Evolutionary conservation across 768 basidiomycete species (phyloP), one percentile per base, ranked within the genome.

Genomic region (Paxillus rubicundulus): DNA sequence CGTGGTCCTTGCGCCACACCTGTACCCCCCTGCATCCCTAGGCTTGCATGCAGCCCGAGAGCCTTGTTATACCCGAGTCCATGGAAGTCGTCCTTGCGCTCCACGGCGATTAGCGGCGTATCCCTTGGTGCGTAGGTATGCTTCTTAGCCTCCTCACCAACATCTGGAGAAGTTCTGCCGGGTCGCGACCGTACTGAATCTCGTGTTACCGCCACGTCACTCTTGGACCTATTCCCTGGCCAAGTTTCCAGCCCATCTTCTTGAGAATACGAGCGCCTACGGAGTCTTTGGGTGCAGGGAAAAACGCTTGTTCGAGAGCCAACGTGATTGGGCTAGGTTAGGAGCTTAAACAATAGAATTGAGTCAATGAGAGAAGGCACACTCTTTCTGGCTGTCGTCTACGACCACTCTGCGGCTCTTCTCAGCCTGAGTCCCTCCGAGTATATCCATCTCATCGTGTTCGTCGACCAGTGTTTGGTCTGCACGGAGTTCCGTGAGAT

Each of bases 201-300:
- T 80, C 84, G 40, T 88, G 83, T 63, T 90, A 84, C 33, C 82
- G 78, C 56, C 87, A 79, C 5, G 91, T 84, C 28, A 98, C 76
- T 10, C 96, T 82, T 4, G 95, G 93, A 0, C 96, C 97, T 17
- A 98, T 84, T 12, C 96, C 97, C 70, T 95, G 93, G 1, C 95
- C 97, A 0, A 84, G 70, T 39, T 87, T 77, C 96, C 97, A 98
- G 0, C 97, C 96, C 87, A 98, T 94, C 72, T 92, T 95, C 73
- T 86, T 87, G 49, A 99, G 78, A 7, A 98, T 83, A 33, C 84
- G 83, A 3, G 89, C 86, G 0, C 96, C 96, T 24, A 85, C 78
- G 2, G 92, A 92, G 53, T 92, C 86, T 20, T 84, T 81, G 0
- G 90, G 80, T 2, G 89, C 73, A 8, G 90, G 87, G 13, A 88